These are phyloP conservation scores for Uromyces viciae-fabae DNA, from an alignment of 1,284 basidiomycete genomes.

Conservation along the genomic window DNA sequence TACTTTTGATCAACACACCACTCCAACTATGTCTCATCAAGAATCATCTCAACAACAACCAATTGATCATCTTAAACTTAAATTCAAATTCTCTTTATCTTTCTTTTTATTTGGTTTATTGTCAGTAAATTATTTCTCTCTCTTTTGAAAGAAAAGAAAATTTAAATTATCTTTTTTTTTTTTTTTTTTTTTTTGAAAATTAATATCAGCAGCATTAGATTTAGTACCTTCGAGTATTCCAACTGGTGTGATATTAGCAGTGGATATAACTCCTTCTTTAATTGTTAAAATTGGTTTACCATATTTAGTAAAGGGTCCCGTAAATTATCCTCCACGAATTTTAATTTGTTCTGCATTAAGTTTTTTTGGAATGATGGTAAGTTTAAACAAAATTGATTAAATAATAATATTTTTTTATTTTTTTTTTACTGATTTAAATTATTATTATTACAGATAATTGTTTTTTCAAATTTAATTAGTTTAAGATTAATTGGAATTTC, in stretches of 20 bases:
- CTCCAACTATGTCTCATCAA: too few species aligned
- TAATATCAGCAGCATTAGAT: constrained; percentile 78
- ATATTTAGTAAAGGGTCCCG: constrained; percentile 72
- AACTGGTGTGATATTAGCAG: constrained; percentile 57
- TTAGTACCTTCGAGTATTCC: constrained; percentile 83
- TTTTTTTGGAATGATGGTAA: constrained; percentile 52
- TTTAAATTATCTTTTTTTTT: background rate
- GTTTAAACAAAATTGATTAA: constrained; percentile 64
- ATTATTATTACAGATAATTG: constrained; percentile 65
- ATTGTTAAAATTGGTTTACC: constrained; percentile 87
- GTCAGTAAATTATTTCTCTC: constrained; percentile 5
- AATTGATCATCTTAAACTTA: too few species aligned
- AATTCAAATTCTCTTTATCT: background rate
- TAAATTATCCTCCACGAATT: constrained; percentile 72
- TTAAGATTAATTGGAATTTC: constrained; percentile 80
- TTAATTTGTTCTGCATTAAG: constrained; percentile 62
- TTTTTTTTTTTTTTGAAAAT: constrained; percentile 8
- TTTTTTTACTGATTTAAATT: background rate
- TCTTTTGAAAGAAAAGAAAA: background rate
- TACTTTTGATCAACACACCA: too few species aligned
- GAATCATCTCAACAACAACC: too few species aligned
- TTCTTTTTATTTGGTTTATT: constrained; percentile 21
- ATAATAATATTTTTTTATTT: constrained; percentile 67
- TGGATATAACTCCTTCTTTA: constrained; percentile 56
- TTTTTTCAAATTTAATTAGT: constrained; percentile 66